phyloP scores from a whole-genome alignment of 192 early-diverging fungal genomes.

The Mortierella antarctica region DNA sequence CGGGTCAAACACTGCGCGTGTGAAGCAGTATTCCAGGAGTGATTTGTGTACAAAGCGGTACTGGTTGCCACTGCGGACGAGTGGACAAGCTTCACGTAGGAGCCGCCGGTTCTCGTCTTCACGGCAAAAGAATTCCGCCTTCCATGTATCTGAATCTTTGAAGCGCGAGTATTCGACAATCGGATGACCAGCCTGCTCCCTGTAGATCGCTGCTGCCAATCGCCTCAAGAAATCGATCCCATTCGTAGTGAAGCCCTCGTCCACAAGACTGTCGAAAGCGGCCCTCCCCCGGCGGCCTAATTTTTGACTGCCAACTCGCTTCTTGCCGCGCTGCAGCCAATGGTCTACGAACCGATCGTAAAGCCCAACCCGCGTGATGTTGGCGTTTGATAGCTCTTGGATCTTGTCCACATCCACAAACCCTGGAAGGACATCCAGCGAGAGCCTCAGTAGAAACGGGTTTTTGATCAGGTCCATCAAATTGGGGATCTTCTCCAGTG shows the following conservation, averaged over 20 bases:
- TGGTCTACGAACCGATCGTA: background rate
- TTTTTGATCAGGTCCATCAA: background rate
- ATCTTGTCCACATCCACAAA: background rate
- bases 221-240: background rate
- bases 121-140: background rate
- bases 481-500: background rate
- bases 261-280: background rate
- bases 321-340: background rate
- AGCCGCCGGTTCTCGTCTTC: background rate
- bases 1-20: background rate
- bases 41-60: constrained; percentile 5
- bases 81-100: background rate
- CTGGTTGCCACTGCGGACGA: background rate
- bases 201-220: constrained; percentile 2
- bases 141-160: background rate
- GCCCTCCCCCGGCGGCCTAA: background rate
- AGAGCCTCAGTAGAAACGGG: background rate
- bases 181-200: background rate
- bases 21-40: background rate
- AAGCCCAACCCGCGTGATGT: background rate
- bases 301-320: background rate
- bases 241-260: background rate
- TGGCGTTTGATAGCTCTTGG: background rate
- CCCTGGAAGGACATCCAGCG: background rate
- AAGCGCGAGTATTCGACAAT: background rate